Evolutionary conservation across 1,284 basidiomycete species (phyloP).

Genomic region (Trametes hirsuta): DNA sequence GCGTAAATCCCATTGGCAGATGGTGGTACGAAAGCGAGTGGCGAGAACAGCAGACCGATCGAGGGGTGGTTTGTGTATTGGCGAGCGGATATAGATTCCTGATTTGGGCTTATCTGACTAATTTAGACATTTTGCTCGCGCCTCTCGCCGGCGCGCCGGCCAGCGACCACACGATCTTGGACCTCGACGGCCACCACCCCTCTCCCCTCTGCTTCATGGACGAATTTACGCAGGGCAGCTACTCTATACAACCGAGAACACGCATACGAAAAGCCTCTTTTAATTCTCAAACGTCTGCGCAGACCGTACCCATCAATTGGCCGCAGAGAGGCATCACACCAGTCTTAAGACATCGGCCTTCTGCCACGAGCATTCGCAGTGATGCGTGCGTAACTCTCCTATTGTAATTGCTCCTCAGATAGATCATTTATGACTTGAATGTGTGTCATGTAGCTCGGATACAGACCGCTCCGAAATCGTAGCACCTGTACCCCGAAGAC

Average conservation of each 20-base stretch:
- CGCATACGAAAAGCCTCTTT: conserved; percentile 24
- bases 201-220: conserved; percentile 24
- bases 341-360: conserved; percentile 21
- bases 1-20: conserved; percentile 47
- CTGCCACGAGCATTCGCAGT: conserved; percentile 27
- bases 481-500: conserved; percentile 35
- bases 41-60: too few species aligned
- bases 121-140: background rate
- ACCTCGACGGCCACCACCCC: conserved; percentile 1
- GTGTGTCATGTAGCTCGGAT: conserved; percentile 23
- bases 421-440: background rate
- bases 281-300: conserved; percentile 26
- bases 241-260: conserved; percentile 12
- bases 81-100: background rate
- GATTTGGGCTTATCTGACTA: background rate
- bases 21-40: conserved; percentile 2
- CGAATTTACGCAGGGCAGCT: conserved; percentile 27
- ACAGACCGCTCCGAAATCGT: conserved; percentile 32
- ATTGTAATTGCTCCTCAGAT: background rate
- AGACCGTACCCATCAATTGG: conserved; percentile 19
- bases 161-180: background rate
- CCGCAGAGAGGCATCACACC: conserved; percentile 25
- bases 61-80: too few species aligned
- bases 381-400: conserved; percentile 26
- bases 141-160: background rate